phyloP scores from a whole-genome alignment of 208 protist genomes.

The Angomonas deanei region DNA sequence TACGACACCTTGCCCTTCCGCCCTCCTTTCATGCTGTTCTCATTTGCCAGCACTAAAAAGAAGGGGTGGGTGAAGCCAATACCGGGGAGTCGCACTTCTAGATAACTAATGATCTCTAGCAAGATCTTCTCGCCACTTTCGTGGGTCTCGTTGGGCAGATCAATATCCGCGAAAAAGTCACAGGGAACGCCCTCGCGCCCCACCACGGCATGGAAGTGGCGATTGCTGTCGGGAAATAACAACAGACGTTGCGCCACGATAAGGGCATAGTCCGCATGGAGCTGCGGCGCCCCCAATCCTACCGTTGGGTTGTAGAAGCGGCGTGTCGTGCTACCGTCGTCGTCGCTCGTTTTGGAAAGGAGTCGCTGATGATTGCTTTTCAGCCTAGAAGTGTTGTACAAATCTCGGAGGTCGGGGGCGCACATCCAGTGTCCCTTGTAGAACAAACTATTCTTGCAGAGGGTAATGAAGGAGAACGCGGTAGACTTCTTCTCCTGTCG shows the following conservation, averaged over 20 bases:
- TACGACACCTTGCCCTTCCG: constrained; percentile 57
- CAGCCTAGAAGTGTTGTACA: not conserved
- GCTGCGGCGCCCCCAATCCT: constrained; percentile 23
- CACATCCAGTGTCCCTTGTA: constrained; percentile 5
- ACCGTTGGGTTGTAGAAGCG: constrained; percentile 41
- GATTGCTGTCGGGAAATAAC: constrained; percentile 51
- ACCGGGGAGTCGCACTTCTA: constrained; percentile 68
- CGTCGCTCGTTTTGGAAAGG: not conserved
- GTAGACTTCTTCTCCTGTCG: constrained; percentile 25
- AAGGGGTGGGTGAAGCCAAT: constrained; percentile 71
- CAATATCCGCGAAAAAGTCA: constrained; percentile 81
- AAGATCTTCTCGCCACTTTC: constrained; percentile 42
- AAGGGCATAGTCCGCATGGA: constrained; percentile 44
- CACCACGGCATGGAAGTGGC: constrained; percentile 67
- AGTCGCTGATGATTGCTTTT: not conserved
- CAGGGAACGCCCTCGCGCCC: constrained; percentile 76
- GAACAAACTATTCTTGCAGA: constrained; percentile 10
- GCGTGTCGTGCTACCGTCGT: not conserved
- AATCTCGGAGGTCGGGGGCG: not conserved
- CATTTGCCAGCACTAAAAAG: constrained; percentile 74
- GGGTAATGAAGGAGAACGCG: constrained; percentile 29
- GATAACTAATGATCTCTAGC: constrained; percentile 70
- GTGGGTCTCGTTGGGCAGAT: constrained; percentile 39
- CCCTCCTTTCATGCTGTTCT: constrained; percentile 14
- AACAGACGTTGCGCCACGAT: constrained; percentile 67